Evolutionary conservation across 2,329 filamentous ascomycete species (phyloP).

Genomic region (Fusarium sp.): DNA sequence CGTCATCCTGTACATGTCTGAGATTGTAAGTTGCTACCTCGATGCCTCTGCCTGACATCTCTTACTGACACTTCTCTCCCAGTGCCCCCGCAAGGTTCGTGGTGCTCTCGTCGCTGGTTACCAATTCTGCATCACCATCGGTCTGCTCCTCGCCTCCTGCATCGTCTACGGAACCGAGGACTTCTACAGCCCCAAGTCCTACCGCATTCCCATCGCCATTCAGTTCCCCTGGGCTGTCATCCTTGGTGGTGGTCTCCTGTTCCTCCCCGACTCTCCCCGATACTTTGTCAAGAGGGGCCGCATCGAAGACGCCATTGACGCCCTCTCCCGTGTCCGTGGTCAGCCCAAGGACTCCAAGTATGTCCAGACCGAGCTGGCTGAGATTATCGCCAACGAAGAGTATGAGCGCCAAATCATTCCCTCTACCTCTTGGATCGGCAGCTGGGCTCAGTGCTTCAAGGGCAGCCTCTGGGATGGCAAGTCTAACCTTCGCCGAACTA

Average conservation of each 20-base stretch:
- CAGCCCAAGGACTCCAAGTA: slow-evolving; percentile 39
- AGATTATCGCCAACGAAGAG: slow-evolving; percentile 85
- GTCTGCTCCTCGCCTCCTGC: slow-evolving; percentile 34
- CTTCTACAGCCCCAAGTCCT: slow-evolving; percentile 16
- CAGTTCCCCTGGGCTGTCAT: slow-evolving; percentile 40
- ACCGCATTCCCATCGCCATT: slow-evolving; percentile 36
- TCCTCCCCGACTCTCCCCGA: slow-evolving; percentile 39
- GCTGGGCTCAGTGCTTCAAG: slow-evolving; percentile 41
- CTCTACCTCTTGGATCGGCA: slow-evolving; percentile 21
- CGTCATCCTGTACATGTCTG: slow-evolving; percentile 42
- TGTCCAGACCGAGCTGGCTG: slow-evolving; percentile 35
- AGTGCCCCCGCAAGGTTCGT: slow-evolving; percentile 38
- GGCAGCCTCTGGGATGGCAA: slow-evolving; percentile 48
- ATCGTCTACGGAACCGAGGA: slow-evolving; percentile 36
- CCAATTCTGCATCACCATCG: slow-evolving; percentile 41
- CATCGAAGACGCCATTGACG: slow-evolving; percentile 33
- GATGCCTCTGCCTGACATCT: slow-evolving; percentile 77
- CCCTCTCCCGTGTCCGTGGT: slow-evolving; percentile 28
- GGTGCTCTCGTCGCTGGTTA: slow-evolving; percentile 39
- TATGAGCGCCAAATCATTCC: slow-evolving; percentile 69
- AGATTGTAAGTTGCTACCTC: slow-evolving; percentile 62
- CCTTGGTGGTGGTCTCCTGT: slow-evolving; percentile 33
- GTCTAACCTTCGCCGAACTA: slow-evolving; percentile 57
- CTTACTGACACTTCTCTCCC: slow-evolving; percentile 2
- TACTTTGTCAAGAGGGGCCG: slow-evolving; percentile 36